Evolutionary conservation across 306 rosid species (phyloP).

Genomic region (Malus fusca): DNA sequence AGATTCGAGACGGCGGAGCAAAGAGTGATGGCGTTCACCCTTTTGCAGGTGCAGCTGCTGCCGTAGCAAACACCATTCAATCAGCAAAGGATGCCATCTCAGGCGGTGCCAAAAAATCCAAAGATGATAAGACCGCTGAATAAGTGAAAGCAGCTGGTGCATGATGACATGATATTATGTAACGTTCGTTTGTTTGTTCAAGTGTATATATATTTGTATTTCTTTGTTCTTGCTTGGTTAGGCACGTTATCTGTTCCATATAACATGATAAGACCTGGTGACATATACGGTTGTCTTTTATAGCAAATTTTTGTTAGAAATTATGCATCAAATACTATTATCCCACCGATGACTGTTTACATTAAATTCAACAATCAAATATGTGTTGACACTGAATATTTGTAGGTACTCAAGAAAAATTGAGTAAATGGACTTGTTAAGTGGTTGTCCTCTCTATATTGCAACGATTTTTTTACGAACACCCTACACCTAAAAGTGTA

Average conservation of each 20-base stretch:
- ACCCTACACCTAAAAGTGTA: neutral
- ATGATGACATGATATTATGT: neutral
- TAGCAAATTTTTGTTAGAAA: neutral
- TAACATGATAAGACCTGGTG: no score
- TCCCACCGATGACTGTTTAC: no score
- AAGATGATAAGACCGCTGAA: neutral
- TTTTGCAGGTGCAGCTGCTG: constrained; percentile 8
- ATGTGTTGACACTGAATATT: no score
- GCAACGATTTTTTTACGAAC: no score
- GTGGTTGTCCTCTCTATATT: neutral
- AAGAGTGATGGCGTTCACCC: neutral
- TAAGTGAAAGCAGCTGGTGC: neutral
- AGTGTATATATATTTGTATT: neutral
- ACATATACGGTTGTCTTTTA: no score
- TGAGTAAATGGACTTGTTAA: no score
- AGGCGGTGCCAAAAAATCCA: constrained; percentile 7
- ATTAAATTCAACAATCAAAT: no score
- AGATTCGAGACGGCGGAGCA: neutral
- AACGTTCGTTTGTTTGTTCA: neutral
- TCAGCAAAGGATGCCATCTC: constrained; percentile 27
- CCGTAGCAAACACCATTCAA: constrained; percentile 3
- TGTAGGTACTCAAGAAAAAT: no score
- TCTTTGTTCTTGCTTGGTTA: neutral
- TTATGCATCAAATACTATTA: neutral
- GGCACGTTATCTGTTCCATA: no score